Conservation (phyloP, 2,329 filamentous ascomycete genomes). For the Tolypocladium album region DNA sequence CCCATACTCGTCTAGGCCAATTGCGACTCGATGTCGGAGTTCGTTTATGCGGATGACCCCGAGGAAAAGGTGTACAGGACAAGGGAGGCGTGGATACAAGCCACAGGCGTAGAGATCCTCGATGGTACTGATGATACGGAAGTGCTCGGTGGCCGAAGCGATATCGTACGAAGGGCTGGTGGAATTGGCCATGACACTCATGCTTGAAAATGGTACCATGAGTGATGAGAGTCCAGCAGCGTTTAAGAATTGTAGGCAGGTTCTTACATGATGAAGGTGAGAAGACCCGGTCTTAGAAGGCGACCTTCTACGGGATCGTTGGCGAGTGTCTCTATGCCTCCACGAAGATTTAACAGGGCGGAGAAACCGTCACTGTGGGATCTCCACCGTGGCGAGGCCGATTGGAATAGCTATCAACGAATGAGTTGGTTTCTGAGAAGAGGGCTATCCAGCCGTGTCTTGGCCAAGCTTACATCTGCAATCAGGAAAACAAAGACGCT, state of each 20-base stretch:
- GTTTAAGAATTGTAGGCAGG: background rate
- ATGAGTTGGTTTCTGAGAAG: background rate
- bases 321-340: background rate
- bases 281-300: background rate
- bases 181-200: background rate
- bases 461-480: background rate
- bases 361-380: background rate
- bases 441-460: background rate
- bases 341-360: background rate
- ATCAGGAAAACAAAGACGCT: background rate
- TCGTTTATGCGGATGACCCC: slow-evolving; percentile 5
- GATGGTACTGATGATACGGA: background rate
- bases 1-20: background rate
- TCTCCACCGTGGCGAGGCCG: background rate
- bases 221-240: background rate
- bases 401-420: background rate
- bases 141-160: background rate
- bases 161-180: background rate
- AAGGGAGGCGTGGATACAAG: slow-evolving; percentile 5
- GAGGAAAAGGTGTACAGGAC: slow-evolving; percentile 2
- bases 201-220: background rate
- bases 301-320: background rate
- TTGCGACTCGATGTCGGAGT: slow-evolving; percentile 1
- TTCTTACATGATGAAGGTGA: background rate
- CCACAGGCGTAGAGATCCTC: background rate